Conservation (phyloP, 2,329 filamentous ascomycete genomes). For the Pleurostoma richardsiae region DNA sequence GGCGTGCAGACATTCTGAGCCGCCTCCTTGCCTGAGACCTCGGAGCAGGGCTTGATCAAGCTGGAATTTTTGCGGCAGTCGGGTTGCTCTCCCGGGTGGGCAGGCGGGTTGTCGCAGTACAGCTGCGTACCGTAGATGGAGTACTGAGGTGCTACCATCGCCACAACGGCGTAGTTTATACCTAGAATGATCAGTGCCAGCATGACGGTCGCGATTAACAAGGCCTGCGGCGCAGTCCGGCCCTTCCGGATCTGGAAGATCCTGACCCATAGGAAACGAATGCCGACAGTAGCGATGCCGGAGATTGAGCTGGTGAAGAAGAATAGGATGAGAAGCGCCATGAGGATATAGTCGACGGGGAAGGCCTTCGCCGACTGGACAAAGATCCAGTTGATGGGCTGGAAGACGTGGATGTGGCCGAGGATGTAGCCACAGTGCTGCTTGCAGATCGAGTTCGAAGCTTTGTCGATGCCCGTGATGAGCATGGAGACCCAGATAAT, state of each 20-base stretch:
- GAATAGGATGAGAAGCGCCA: slow-evolving; percentile 77
- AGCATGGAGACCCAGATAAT: slow-evolving; percentile 88
- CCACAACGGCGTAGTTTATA: slow-evolving; percentile 87
- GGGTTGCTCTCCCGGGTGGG: slow-evolving; percentile 58
- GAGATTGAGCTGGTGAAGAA: slow-evolving; percentile 86
- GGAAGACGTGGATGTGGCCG: slow-evolving; percentile 82
- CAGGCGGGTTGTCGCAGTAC: slow-evolving; percentile 73
- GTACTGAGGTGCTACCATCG: slow-evolving; percentile 95
- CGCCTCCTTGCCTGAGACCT: slow-evolving; percentile 64
- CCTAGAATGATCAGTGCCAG: slow-evolving; percentile 84
- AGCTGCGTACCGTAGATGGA: slow-evolving; percentile 91
- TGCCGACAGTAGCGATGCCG: slow-evolving; percentile 81
- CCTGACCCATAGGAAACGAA: slow-evolving; percentile 92
- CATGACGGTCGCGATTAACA: slow-evolving; percentile 86
- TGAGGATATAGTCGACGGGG: slow-evolving; percentile 87
- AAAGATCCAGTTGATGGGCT: slow-evolving; percentile 88
- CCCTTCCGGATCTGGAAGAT: slow-evolving; percentile 89
- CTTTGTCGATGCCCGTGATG: slow-evolving; percentile 93
- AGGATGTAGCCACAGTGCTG: slow-evolving; percentile 88
- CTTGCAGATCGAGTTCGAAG: slow-evolving; percentile 91
- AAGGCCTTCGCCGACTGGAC: slow-evolving; percentile 78
- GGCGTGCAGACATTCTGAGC: slow-evolving; percentile 83
- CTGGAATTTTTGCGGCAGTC: slow-evolving; percentile 69
- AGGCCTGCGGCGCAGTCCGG: slow-evolving; percentile 83
- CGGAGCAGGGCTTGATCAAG: slow-evolving; percentile 77